These are phyloP conservation scores for Hypericum perforatum DNA, from an alignment of 345 rosid genomes.

Conservation along the genomic window DNA sequence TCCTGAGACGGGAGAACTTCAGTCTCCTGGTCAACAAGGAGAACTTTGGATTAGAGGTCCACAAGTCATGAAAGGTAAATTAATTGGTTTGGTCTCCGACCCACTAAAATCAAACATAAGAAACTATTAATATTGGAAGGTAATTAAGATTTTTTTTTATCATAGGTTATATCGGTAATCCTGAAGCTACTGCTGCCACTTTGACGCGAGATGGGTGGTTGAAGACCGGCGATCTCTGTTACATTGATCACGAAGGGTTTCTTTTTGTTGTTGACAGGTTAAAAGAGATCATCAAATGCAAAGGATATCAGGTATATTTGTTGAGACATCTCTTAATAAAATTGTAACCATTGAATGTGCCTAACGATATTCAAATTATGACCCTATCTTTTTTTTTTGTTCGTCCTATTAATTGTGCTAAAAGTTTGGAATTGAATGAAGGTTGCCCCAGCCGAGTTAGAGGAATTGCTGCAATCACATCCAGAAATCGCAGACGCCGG, in stretches of 20 bases:
- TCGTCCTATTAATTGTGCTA: too few species aligned
- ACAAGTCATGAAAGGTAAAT: conserved; percentile 19
- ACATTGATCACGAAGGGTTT: conserved; percentile 28
- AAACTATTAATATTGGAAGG: too few species aligned
- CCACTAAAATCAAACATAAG: too few species aligned
- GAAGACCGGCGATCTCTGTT: conserved; percentile 34
- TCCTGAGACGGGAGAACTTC: conserved; percentile 11
- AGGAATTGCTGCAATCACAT: conserved; percentile 36
- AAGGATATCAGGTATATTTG: conserved; percentile 30
- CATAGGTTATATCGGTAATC: conserved; percentile 26
- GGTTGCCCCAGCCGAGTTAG: conserved; percentile 56
- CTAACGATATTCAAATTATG: too few species aligned
- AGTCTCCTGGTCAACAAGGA: conserved; percentile 18
- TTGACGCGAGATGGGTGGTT: conserved; percentile 27
- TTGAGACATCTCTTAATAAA: not conserved
- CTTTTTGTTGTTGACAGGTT: conserved; percentile 31
- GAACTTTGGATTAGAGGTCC: conserved; percentile 33
- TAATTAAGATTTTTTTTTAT: not conserved
- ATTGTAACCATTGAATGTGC: too few species aligned
- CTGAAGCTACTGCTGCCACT: conserved; percentile 16
- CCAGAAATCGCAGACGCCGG: conserved; percentile 45
- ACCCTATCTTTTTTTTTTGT: too few species aligned
- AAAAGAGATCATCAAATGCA: conserved; percentile 36
- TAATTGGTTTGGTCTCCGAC: too few species aligned
- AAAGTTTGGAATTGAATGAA: not conserved